Evolutionary conservation across 2,329 filamentous ascomycete genomes (phyloP), one percentile per base, ranked within the genome.

Genomic region (Calonectria montana): DNA sequence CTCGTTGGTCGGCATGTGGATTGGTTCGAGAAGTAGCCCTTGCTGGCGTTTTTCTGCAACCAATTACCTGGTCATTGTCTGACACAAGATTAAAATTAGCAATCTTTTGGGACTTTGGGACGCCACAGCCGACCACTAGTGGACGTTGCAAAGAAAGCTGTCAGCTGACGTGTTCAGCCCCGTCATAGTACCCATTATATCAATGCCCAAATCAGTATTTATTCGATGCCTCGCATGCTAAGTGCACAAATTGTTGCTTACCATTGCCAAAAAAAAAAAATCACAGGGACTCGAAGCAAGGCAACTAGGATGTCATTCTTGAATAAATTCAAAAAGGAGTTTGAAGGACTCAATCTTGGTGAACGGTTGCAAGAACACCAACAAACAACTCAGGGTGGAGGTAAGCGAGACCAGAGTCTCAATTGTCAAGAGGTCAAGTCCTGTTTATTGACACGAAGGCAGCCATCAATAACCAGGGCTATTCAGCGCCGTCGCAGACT

Each of bases 251-350:
- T 5, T 8, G 6, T 41, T 21, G 6, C 25, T 21, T 41, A 12
- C 5, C 15, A 21, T 62, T 37, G 1, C 23, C 5, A 12, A 29
- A n/a, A n/a, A n/a, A n/a, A n/a, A n/a, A n/a, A 13, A 13, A 1
- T n/a, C 6, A 27, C 21, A 13, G 16, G 10, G 23, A 13, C 4
- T 2, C 2, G 8, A 6, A 16, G 12, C 9, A 6, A 16, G 15
- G 31, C 31, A 31, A 25, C 21, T 4, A 45, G 35, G 12, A 75
- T 75, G 74, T 75, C 73, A 1, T 72, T 74, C 12, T 18, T 75
- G 0, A 75, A 74, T 1, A 75, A 75, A 15, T 75, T 75, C 8
- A 75, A 68, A 21, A 73, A 74, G 2, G 71, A 75, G n/a, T 72
- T 75, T 16, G 73, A 75, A 25, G 73, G 67, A 0, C 68, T 75